Percentiles rank a stretch among this genome's conserved stretches.
These are phyloP conservation scores for Cystobasidium sp. DNA, from an alignment of 1,284 basidiomycete genomes.

Conservation along the genomic window DNA sequence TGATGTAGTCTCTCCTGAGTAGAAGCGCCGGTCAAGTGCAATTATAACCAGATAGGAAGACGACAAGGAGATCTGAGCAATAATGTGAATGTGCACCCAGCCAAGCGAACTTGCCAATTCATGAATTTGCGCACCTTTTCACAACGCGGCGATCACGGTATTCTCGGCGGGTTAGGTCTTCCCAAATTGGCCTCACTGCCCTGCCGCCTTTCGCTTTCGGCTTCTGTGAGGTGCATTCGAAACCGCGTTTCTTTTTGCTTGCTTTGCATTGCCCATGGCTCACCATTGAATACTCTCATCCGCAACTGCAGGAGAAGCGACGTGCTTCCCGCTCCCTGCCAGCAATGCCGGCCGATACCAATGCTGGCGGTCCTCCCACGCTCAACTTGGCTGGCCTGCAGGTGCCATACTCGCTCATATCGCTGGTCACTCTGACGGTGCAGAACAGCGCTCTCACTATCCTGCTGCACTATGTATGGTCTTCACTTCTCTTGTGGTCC, in stretches of 20 bases:
- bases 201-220: not conserved
- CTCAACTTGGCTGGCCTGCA: conserved; percentile 22
- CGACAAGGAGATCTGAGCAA: too few species aligned
- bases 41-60: too few species aligned
- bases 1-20: too few species aligned
- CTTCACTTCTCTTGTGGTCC: not conserved
- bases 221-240: not conserved
- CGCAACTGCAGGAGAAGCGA: too few species aligned
- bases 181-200: too few species aligned
- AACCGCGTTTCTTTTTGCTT: conserved; percentile 1
- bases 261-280: not conserved
- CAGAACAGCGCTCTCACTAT: conserved; percentile 89
- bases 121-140: too few species aligned
- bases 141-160: too few species aligned
- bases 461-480: conserved; percentile 78
- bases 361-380: conserved; percentile 1
- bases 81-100: too few species aligned
- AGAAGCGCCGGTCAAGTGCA: too few species aligned
- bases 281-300: not conserved
- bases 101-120: too few species aligned
- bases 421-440: conserved; percentile 82
- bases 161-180: too few species aligned
- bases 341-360: conserved; percentile 26
- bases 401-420: conserved; percentile 45
- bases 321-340: not conserved